Evolutionary conservation across 805 yeast genomes (phyloP).

Genomic region (Hanseniaspora meyeri): DNA sequence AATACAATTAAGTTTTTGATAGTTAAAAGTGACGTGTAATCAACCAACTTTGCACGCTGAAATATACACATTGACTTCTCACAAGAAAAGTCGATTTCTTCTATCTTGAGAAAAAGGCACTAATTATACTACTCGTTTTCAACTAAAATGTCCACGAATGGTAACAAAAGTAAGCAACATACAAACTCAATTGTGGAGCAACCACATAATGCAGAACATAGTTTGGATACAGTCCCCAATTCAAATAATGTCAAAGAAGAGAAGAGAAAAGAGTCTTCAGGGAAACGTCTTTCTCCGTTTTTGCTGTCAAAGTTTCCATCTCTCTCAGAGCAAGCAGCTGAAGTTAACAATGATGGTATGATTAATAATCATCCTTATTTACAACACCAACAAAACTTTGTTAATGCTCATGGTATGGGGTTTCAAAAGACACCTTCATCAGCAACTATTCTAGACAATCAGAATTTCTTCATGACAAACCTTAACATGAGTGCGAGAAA

Average conservation of each 20-base stretch:
- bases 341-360: background rate
- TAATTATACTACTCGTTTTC: background rate
- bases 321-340: background rate
- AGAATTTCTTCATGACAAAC: background rate
- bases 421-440: background rate
- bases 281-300: background rate
- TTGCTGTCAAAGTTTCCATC: background rate
- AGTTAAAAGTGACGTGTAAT: too few relatives aligned
- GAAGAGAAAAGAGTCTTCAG: background rate
- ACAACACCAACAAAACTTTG: background rate
- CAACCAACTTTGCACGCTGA: too few relatives aligned
- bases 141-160: background rate
- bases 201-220: background rate
- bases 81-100: too few relatives aligned
- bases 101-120: background rate
- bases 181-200: background rate
- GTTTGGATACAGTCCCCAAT: background rate
- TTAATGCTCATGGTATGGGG: background rate
- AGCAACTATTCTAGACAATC: background rate
- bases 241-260: background rate
- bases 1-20: too few relatives aligned
- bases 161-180: background rate
- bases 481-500: background rate
- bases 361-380: too few relatives aligned
- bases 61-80: too few relatives aligned